Evolutionary conservation across 2,329 filamentous ascomycete species (phyloP).

Genomic region (Fusarium sp.): DNA sequence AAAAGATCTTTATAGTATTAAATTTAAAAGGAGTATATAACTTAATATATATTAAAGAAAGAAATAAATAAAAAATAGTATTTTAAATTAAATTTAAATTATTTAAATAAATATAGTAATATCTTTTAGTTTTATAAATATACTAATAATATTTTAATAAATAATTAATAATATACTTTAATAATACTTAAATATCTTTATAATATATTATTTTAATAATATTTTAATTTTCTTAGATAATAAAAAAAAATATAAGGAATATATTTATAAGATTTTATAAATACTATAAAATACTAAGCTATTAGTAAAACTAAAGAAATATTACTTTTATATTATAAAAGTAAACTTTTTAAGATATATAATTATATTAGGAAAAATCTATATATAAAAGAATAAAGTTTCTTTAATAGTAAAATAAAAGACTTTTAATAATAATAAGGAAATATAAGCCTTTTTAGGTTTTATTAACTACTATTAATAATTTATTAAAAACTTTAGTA

Average conservation of each 20-base stretch:
- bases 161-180: slow-evolving; percentile 35
- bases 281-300: slow-evolving; percentile 23
- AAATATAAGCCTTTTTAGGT: slow-evolving; percentile 32
- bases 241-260: slow-evolving; percentile 30
- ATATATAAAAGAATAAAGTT: slow-evolving; percentile 31
- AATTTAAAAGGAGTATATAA: no score
- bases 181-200: slow-evolving; percentile 33
- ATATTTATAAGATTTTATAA: slow-evolving; percentile 28
- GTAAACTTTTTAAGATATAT: slow-evolving; percentile 24
- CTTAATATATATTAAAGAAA: no score
- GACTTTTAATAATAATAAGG: slow-evolving; percentile 3
- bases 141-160: slow-evolving; percentile 22
- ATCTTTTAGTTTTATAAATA: not conserved
- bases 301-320: slow-evolving; percentile 29
- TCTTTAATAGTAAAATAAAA: slow-evolving; percentile 1
- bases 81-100: no score
- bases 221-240: slow-evolving; percentile 39
- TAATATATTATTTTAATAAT: slow-evolving; percentile 36
- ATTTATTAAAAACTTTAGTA: slow-evolving; percentile 32
- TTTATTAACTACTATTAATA: no score
- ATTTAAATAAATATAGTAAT: no score
- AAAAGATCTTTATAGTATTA: no score
- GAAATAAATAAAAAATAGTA: no score
- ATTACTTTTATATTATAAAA: slow-evolving; percentile 25
- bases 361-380: slow-evolving; percentile 17